Conservation (phyloP, 208 protist genomes). For the Crithidia expoeki region DNA sequence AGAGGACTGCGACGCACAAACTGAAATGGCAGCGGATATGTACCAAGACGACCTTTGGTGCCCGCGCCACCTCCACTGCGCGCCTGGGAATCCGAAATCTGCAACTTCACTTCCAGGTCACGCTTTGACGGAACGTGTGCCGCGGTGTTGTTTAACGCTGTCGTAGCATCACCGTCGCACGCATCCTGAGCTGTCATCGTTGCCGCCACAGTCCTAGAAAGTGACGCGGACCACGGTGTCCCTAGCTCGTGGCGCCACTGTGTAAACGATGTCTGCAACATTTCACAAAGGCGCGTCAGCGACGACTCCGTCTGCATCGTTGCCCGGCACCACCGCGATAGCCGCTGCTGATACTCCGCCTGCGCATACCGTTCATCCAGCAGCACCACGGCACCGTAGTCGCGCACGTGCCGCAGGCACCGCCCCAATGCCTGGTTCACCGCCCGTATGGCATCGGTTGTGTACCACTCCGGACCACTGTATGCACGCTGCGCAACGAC, state of each 20-base stretch:
- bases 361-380: constrained; percentile 88
- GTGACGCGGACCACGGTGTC: not conserved
- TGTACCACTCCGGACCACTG: constrained; percentile 92
- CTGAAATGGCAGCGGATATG: constrained; percentile 32
- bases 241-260: constrained; percentile 20
- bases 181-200: not conserved
- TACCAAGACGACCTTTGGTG: constrained; percentile 10
- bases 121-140: not conserved
- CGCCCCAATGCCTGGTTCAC: constrained; percentile 97
- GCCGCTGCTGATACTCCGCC: constrained; percentile 27
- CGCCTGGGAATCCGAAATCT: not conserved
- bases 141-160: not conserved
- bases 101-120: not conserved
- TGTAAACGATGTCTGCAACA: constrained; percentile 11
- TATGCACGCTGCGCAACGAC: constrained; percentile 62
- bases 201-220: too few species aligned
- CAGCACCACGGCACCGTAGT: constrained; percentile 95
- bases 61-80: not conserved
- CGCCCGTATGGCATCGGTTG: constrained; percentile 82
- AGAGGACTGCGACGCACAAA: constrained; percentile 12
- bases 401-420: constrained; percentile 92
- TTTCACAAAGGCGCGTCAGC: constrained; percentile 19
- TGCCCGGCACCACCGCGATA: constrained; percentile 68
- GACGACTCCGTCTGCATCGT: constrained; percentile 37
- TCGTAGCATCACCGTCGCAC: not conserved